phyloP scores from a whole-genome alignment of 495 filamentous ascomycete species.

The Rostrohypoxylon terebratum region DNA sequence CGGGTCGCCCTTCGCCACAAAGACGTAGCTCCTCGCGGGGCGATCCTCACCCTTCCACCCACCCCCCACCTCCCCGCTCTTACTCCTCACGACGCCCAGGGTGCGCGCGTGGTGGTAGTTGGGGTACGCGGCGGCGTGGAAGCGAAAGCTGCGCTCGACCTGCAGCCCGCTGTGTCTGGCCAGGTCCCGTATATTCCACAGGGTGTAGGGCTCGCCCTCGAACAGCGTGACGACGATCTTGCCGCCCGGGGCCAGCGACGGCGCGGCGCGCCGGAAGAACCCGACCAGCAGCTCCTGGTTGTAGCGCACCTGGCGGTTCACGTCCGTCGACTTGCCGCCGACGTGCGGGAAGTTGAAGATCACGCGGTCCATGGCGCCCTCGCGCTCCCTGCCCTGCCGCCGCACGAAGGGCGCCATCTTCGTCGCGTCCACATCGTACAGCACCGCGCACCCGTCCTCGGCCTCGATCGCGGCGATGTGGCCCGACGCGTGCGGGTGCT shows the following conservation, averaged over 20 bases:
- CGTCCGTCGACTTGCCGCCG: slow-evolving; percentile 89
- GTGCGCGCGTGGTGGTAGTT: slow-evolving; percentile 92
- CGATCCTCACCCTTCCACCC: slow-evolving; percentile 85
- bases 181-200: slow-evolving; percentile 93
- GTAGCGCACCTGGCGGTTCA: slow-evolving; percentile 90
- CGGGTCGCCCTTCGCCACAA: slow-evolving; percentile 70
- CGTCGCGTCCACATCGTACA: slow-evolving; percentile 80
- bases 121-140: slow-evolving; percentile 78
- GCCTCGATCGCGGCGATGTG: slow-evolving; percentile 68
- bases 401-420: slow-evolving; percentile 67
- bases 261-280: slow-evolving; percentile 75
- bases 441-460: slow-evolving; percentile 58
- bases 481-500: slow-evolving; percentile 80
- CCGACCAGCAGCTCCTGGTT: slow-evolving; percentile 90
- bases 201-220: slow-evolving; percentile 90
- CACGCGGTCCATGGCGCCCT: slow-evolving; percentile 75
- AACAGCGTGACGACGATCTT: slow-evolving; percentile 88
- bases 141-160: slow-evolving; percentile 81
- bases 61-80: slow-evolving; percentile 60
- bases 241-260: slow-evolving; percentile 61
- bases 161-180: slow-evolving; percentile 80
- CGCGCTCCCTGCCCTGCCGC: slow-evolving; percentile 50
- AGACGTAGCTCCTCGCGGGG: slow-evolving; percentile 80
- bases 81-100: slow-evolving; percentile 76
- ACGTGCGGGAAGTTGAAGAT: slow-evolving; percentile 98